phyloP scores from a whole-genome alignment of 164 flowering plant genomes.

The Tetrastigma voinierianum region DNA sequence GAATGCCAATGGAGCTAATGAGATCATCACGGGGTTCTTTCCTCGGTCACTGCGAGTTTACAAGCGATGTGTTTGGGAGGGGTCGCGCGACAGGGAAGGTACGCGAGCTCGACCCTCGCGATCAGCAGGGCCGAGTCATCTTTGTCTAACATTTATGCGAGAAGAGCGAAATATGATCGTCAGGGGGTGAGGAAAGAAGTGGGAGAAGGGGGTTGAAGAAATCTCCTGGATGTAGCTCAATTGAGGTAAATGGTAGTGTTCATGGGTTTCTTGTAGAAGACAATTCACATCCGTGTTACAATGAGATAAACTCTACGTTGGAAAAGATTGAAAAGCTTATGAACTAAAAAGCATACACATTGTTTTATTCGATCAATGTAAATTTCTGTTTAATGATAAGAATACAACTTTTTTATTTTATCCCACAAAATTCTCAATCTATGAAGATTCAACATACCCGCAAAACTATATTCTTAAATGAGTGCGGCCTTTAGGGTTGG shows the following conservation, averaged over 20 bases:
- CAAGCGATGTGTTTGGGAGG: conserved; percentile 30
- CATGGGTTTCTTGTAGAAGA: conserved; percentile 20
- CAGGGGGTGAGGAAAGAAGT: conserved; percentile 30
- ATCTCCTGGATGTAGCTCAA: conserved; percentile 30
- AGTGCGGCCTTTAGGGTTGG: conserved; percentile 72
- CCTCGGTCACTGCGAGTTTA: conserved; percentile 33
- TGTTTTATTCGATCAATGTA: neutral
- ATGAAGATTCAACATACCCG: neutral
- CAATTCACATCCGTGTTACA: conserved; percentile 5
- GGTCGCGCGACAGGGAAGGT: conserved; percentile 23
- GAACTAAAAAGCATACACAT: no score
- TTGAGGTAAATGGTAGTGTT: conserved; percentile 12
- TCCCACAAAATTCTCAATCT: no score
- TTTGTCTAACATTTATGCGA: conserved; percentile 33
- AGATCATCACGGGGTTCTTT: conserved; percentile 31
- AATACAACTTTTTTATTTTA: neutral
- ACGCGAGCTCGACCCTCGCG: conserved; percentile 28
- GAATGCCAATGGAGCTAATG: conserved; percentile 30
- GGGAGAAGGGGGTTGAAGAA: conserved; percentile 21
- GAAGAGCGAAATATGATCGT: conserved; percentile 25
- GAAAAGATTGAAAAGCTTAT: conserved; percentile 13
- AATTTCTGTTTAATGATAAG: neutral
- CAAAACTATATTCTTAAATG: conserved; percentile 29
- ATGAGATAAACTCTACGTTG: conserved; percentile 7
- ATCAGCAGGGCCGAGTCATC: conserved; percentile 26